These are phyloP conservation scores for Saksenaea vasiformis DNA, from an alignment of 371 early-diverging fungal genomes.

Conservation along the genomic window DNA sequence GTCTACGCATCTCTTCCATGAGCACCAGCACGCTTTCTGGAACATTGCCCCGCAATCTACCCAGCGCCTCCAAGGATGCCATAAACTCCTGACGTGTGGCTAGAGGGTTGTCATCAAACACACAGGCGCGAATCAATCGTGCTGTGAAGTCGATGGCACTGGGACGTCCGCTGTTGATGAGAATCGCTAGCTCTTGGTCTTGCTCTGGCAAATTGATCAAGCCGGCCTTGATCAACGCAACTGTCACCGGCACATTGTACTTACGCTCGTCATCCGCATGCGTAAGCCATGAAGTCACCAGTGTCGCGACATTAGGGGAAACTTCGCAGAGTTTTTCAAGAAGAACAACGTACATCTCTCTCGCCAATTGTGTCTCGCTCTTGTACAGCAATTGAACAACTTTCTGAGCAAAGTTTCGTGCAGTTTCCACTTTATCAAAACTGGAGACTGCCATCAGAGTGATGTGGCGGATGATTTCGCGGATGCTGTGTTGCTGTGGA, in stretches of 20 bases:
- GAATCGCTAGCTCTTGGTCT: constrained; percentile 84
- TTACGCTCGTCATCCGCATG: constrained; percentile 95
- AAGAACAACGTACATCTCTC: constrained; percentile 82
- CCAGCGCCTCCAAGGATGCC: constrained; percentile 71
- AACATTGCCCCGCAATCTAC: constrained; percentile 66
- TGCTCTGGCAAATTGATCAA: constrained; percentile 79
- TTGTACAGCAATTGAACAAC: constrained; percentile 83
- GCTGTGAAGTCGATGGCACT: constrained; percentile 80
- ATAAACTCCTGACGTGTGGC: constrained; percentile 74
- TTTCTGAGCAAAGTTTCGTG: constrained; percentile 83
- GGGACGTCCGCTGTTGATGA: constrained; percentile 75
- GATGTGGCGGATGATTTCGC: constrained; percentile 72
- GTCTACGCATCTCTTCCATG: constrained; percentile 33
- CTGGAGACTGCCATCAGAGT: constrained; percentile 64
- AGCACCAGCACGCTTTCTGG: constrained; percentile 62
- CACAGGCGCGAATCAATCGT: constrained; percentile 70
- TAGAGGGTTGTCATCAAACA: constrained; percentile 57
- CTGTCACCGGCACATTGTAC: constrained; percentile 81
- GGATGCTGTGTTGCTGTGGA: constrained; percentile 80
- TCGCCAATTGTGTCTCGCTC: constrained; percentile 69
- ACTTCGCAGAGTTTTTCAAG: constrained; percentile 81
- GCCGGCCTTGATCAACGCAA: constrained; percentile 78
- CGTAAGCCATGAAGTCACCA: constrained; percentile 91
- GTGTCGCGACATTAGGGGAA: constrained; percentile 75
- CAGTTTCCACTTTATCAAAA: constrained; percentile 75